These are phyloP conservation scores for Apiotrichum montevideense DNA, from an alignment of 1,284 basidiomycete species.

Conservation along the genomic window DNA sequence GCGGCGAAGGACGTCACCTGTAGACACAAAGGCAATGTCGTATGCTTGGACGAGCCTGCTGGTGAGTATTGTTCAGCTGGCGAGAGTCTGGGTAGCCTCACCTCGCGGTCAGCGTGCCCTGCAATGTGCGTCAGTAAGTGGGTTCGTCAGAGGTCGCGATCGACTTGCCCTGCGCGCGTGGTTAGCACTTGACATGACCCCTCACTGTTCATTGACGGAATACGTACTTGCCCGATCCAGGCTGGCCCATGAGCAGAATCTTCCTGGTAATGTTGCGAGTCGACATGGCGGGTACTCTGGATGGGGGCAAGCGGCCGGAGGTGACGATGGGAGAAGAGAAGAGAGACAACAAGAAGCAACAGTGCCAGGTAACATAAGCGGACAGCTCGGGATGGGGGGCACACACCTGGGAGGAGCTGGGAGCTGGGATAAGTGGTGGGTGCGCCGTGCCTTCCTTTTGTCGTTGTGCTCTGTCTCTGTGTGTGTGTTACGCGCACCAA, in stretches of 20 bases:
- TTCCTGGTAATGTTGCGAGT: conserved; percentile 2
- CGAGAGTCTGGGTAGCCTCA: conserved; percentile 1
- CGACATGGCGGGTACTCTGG: background rate
- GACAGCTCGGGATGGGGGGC: too few relatives aligned
- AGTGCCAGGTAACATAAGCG: background rate
- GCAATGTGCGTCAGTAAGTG: background rate
- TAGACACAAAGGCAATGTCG: conserved; percentile 44
- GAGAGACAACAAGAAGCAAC: background rate
- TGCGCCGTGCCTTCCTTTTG: too few relatives aligned
- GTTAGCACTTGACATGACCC: background rate
- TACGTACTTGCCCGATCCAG: conserved; percentile 43
- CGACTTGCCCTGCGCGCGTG: conserved; percentile 1
- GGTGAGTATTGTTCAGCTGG: background rate
- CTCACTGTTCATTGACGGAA: too few relatives aligned
- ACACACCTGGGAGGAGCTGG: too few relatives aligned
- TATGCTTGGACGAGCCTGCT: conserved; percentile 42
- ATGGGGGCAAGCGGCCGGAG: background rate
- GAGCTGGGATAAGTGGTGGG: too few relatives aligned
- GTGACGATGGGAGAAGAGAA: background rate
- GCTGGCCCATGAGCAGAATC: conserved; percentile 44
- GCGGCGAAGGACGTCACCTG: conserved; percentile 46
- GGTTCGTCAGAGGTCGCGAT: background rate
- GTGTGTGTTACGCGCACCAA: too few relatives aligned
- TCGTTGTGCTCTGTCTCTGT: too few relatives aligned
- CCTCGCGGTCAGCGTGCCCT: conserved; percentile 42